Evolutionary conservation across 176 grass and related monocot genomes (phyloP).

Genomic region (Microstegium vimineum): DNA sequence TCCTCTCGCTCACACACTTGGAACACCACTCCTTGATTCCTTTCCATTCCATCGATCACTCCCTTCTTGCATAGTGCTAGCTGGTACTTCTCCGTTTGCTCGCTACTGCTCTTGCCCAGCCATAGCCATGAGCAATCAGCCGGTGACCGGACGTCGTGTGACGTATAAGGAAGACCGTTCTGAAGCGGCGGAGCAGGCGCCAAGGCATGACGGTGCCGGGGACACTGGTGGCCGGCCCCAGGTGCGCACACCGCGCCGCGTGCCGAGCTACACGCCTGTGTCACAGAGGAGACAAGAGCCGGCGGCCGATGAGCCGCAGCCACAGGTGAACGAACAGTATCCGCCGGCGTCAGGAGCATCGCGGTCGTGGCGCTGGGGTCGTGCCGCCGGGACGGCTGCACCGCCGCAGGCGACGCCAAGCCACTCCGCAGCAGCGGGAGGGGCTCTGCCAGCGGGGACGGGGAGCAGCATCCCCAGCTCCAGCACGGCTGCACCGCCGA

Average conservation of each 20-base stretch:
- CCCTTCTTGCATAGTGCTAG: background rate
- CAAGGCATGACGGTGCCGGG: background rate
- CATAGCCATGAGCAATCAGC: slow-evolving; percentile 36
- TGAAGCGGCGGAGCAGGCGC: background rate
- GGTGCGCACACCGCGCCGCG: background rate
- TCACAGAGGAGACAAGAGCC: background rate
- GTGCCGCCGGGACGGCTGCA: background rate
- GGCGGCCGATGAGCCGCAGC: background rate
- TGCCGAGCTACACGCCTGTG: background rate
- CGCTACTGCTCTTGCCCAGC: background rate
- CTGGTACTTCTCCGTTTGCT: background rate
- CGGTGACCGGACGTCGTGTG: background rate
- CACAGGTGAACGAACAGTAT: background rate
- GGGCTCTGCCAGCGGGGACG: background rate
- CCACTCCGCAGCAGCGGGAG: background rate
- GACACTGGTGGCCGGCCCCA: background rate
- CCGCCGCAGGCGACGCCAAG: background rate
- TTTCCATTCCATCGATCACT: background rate
- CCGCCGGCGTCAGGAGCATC: background rate
- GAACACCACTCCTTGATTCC: background rate
- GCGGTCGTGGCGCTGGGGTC: no score
- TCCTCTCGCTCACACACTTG: background rate
- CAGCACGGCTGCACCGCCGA: background rate
- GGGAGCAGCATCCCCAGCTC: background rate
- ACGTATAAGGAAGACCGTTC: background rate